Base-by-base conservation (phyloP, 1,284 basidiomycete genomes). In the Phlebopus sp. region DNA sequence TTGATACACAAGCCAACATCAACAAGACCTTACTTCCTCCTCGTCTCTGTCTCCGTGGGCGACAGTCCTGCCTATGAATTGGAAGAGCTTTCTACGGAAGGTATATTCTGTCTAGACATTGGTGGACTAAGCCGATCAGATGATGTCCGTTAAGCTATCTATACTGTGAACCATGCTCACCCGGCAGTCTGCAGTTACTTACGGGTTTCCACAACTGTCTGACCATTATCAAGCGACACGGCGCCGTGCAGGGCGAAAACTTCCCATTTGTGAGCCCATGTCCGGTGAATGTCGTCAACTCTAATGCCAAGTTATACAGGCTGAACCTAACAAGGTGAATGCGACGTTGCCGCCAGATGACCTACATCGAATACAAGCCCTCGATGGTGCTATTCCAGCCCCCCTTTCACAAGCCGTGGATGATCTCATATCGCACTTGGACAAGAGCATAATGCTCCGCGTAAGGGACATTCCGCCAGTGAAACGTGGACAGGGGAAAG, bases 11-110 rank as follows among this genome's bases (percentile, higher is more conserved):
- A 66, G 48, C 82, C 85, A 14, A 76, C 74, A 14, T 42, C 53
- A 1, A 46, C 54, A 17, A 66, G 69, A 5, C 81, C 83, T 0
- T 74, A 77, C 52, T 70, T 90, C 32, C 60, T 90, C 21, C 63
- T 90, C 13, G 67, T 84, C 4, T 91, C 87, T 1, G 81, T 83
- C 2, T 84, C 86, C n/a, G 63, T 66, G 31, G 84, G 84, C 5
- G 38, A 58, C 7, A 61, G 73, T 52, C 49, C 67, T 15, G 57
- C 58, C 10, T 76, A 76, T 50, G 55, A 70, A 0, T 76, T 86
- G 29, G 76, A 82, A 52, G 90, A 92, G 55, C 55, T 92, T 15
- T 64, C 76, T 6, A 88, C 88, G 9, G 69, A 76, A 4, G 63
- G 67, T 30, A 71, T 92, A 19, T 84, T 77, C 60, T 72, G 67